Base-by-base conservation (phyloP, 2,329 filamentous ascomycete genomes). In the Beauveria asiatica region DNA sequence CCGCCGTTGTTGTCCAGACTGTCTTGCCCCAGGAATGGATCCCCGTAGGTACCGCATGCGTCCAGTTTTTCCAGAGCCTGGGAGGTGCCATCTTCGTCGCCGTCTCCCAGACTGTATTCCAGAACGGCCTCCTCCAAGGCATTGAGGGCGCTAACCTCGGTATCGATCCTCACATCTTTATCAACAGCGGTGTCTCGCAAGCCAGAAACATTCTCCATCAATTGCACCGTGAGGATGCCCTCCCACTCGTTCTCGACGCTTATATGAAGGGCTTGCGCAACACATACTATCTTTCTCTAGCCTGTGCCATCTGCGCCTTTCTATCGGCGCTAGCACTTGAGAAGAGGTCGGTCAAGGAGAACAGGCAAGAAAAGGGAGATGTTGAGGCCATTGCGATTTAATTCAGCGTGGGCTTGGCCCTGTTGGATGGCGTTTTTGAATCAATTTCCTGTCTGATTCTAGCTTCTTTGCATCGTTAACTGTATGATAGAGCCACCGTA, bases 101-200 rank as follows among this genome's bases (percentile, higher is more conserved):
- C 6, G 82, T 88, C 10, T 82, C 82, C 0, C 84, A 90, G 69
- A 83, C 85, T 21, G 78, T 88, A 50, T 89, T 90, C 74, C 80
- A 83, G 63, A 88, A 88, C 66, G 82, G 80, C 0, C 74, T 90
- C 19, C 73, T 83, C 50, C 70, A 76, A 3, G 76, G 80, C 41
- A 74, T 90, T 3, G 64, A 68, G n/a, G 61, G 66, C 2, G 68
- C 76, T 62, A 73, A 76, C 16, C 75, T 78, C 1, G 70, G 71
- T n/a, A 67, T 84, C n/a, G 7, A 80, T 42, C 72, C 78, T 0
- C 66, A 68, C 7, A 66, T 77, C 56, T 80, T 84, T 63, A 76
- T 83, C 67, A 75, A 80, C 66, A 78, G 75, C 54, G 82, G 82
- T 58, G 81, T 80, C 10, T 79, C 77, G 3, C 72, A 82, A 66